Evolutionary conservation across 2,329 filamentous ascomycete species (phyloP).

Genomic region (Ophiostoma sp.): DNA sequence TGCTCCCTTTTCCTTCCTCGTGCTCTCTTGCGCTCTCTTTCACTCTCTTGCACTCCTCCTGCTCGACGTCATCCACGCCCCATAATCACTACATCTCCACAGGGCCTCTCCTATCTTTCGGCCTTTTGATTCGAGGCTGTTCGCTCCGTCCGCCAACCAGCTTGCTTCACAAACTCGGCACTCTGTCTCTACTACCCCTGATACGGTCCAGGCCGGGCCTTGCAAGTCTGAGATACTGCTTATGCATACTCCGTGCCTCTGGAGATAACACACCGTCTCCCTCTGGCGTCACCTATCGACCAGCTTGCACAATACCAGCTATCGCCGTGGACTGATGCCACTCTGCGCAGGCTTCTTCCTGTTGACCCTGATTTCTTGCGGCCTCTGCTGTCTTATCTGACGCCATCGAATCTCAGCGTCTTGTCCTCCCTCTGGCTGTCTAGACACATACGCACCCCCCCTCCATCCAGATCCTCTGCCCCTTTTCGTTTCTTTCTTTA

Average conservation of each 20-base stretch:
- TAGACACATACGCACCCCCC: background rate
- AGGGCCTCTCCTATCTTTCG: background rate
- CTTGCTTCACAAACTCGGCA: background rate
- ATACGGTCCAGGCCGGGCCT: background rate
- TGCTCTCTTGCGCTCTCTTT: too few relatives aligned
- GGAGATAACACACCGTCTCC: slow-evolving; percentile 5
- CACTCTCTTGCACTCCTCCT: background rate
- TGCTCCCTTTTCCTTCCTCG: background rate
- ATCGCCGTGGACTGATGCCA: background rate
- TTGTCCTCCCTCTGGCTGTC: background rate
- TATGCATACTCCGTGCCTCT: background rate
- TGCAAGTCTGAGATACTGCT: background rate
- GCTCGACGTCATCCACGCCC: slow-evolving; percentile 4
- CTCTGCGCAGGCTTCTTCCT: background rate
- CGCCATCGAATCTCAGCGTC: slow-evolving; percentile 22
- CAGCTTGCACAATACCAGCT: background rate
- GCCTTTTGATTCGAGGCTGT: background rate
- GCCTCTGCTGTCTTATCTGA: slow-evolving; percentile 24
- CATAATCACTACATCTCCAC: too few relatives aligned
- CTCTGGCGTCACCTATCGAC: background rate
- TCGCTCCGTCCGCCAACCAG: background rate
- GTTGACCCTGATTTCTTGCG: slow-evolving; percentile 11
- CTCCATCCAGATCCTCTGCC: slow-evolving; percentile 1
- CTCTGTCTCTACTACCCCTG: background rate
- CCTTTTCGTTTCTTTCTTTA: background rate